phyloP scores from a whole-genome alignment of 148 eudicot species.

The Fagopyrum homotropicum region DNA sequence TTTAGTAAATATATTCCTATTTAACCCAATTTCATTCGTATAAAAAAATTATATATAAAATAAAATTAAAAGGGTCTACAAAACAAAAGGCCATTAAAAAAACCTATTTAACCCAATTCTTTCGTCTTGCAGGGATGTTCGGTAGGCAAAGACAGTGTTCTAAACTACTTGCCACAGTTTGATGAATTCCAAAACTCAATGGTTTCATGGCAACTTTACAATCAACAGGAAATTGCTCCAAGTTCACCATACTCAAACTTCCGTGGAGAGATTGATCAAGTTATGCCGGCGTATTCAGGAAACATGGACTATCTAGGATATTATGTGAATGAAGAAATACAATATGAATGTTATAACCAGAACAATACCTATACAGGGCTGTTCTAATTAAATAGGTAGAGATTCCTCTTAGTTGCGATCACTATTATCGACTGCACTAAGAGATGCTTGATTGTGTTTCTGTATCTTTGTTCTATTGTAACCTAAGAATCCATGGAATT shows the following conservation, averaged over 20 bases:
- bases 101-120: too few relatives aligned
- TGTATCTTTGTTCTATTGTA: background rate
- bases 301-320: constrained; percentile 11
- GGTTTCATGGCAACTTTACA: constrained; percentile 37
- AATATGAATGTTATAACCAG: constrained; percentile 9
- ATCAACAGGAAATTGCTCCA: constrained; percentile 44
- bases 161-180: constrained; percentile 35
- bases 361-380: constrained; percentile 1
- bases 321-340: constrained; percentile 11
- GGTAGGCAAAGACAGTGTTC: constrained; percentile 29
- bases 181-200: constrained; percentile 31
- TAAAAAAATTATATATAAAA: too few relatives aligned
- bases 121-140: constrained; percentile 41
- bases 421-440: constrained; percentile 11
- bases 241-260: constrained; percentile 9
- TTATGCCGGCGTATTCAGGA: constrained; percentile 4
- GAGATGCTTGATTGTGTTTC: background rate
- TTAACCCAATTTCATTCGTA: too few relatives aligned
- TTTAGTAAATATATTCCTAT: too few relatives aligned
- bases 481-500: background rate
- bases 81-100: too few relatives aligned
- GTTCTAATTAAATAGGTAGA: background rate
- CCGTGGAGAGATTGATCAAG: background rate
- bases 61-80: too few relatives aligned
- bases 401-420: constrained; percentile 1